A percentile compares a stretch with the other conserved stretches of the same genome.
Evolutionary conservation across 2,329 filamentous ascomycete genomes (phyloP).

Genomic region (Tolypocladium sp.): DNA sequence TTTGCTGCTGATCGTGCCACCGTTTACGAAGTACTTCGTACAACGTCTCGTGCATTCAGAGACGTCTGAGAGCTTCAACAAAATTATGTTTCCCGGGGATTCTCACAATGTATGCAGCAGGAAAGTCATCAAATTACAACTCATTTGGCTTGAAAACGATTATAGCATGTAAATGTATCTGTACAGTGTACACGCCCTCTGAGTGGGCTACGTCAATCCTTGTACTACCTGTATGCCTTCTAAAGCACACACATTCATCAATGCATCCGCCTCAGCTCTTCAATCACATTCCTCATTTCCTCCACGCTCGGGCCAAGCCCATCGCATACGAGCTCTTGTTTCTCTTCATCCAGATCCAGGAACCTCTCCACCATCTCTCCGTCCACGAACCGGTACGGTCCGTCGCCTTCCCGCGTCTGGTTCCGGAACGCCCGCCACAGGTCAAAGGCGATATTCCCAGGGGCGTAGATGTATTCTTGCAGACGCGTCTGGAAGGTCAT

Average conservation of each 20-base stretch:
- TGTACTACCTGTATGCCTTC: neutral
- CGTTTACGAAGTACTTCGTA: neutral
- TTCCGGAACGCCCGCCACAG: slow-evolving; percentile 77
- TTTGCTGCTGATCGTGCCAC: neutral
- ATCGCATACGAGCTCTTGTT: slow-evolving; percentile 43
- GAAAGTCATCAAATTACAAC: neutral
- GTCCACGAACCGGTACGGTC: slow-evolving; percentile 82
- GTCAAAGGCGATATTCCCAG: slow-evolving; percentile 68
- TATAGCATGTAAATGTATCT: neutral
- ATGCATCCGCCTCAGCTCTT: slow-evolving; percentile 54
- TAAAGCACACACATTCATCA: slow-evolving; percentile 19
- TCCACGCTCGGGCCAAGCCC: slow-evolving; percentile 53
- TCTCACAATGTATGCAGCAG: neutral
- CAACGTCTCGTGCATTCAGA: no score
- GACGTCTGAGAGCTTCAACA: neutral
- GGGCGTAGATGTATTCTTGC: slow-evolving; percentile 53
- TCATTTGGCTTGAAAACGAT: neutral
- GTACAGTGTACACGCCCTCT: slow-evolving; percentile 3
- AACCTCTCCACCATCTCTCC: slow-evolving; percentile 86
- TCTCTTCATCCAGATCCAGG: slow-evolving; percentile 56
- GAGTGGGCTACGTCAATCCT: neutral
- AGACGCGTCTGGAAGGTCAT: slow-evolving; percentile 72
- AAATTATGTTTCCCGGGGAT: neutral
- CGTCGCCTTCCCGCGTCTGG: slow-evolving; percentile 60
- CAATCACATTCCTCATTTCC: slow-evolving; percentile 52